Evolutionary conservation across 2,329 filamentous ascomycete genomes (phyloP), one percentile per base, ranked within the genome.

Genomic region (Penicillium nordicum): DNA sequence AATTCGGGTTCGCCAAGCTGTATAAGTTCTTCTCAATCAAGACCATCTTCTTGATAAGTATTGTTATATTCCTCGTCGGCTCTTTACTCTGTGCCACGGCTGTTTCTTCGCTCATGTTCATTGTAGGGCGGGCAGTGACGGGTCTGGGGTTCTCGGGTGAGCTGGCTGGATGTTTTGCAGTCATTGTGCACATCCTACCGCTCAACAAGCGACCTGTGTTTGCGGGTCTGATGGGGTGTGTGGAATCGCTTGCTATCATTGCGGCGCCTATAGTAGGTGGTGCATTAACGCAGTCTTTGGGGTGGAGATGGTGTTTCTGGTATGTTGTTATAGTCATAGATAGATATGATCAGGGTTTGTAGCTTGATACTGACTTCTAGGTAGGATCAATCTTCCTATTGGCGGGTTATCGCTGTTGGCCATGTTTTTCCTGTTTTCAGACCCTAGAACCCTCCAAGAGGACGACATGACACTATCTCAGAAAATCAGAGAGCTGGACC

Each of bases 221-320:
- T 44, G 54, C 57, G 5, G 65, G 67, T 6, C 47, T 73, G 10
- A 45, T 65, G 36, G 64, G 60, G 2, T 62, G 57, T 41, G 55
- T 71, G 12, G 65, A 71, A 50, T 62, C 61, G 4, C 29, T 72
- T 9, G 67, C 67, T 1, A 61, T 62, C 4, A 60, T 73, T 32
- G 32, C 57, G 14, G 69, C 66, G 5, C 72, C 74, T 8, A 48
- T 72, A 10, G 50, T 76, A 8, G 74, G 74, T 12, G 74, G 72
- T 38, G 68, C 64, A 12, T 55, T 76, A 16, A 74, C 68, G 18
- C 62, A 75, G 43, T 63, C 63, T 9, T 44, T 72, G 1, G 62
- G 57, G 18, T 76, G 74, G 73, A 52, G 73, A 41, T 74, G 70
- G 67, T 76, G 72, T 53, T 74, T 71, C 44, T 72, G 65, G 50